Evolutionary conservation across 73 alveolate genomes (phyloP), one percentile per base, ranked within the genome.

Genomic region (Paramecium sexaurelia): DNA sequence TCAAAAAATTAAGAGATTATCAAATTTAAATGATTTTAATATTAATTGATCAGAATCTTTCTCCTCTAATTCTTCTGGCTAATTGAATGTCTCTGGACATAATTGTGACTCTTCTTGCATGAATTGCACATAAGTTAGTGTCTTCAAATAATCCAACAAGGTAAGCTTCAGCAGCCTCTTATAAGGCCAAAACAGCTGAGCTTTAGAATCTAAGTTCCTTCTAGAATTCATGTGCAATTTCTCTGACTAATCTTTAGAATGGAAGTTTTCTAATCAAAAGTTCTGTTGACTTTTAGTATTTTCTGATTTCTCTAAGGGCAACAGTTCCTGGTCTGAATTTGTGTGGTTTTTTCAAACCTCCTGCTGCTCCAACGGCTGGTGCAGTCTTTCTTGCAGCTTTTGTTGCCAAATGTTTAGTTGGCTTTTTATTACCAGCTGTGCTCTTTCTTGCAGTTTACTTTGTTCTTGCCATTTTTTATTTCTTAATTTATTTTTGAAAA

Each of bases 61-160:
- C 99, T 55, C 99, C 99, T 94, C 98, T 95, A 85, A 96, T 96
- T 91, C 99, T 95, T 92, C 98, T 96, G 84, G 99, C 99, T 45
- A 96, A 95, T 90, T 96, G 95, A 91, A 96, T 96, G 82, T 96
- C 99, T 92, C 96, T 96, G 24, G 99, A 96, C 99, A 96, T 96
- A 66, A 96, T 96, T 56, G 99, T 96, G 88, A 96, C 99, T 94
- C 99, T 95, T 92, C 96, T 96, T 71, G 98, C 98, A 84, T 96
- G 99, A 92, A 96, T 96, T 69, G 99, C 99, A 83, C 99, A 96
- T 35, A 96, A 92, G 91, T 96, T 96, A 71, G 99, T 96, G 91
- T 96, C 99, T 93, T 96, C 99, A 84, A 96, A 96, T 55, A 96
- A 89, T 45, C 98, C 98, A 68, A 96, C 98, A 84, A 96, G 93